Conservation (phyloP, 768 basidiomycete species). For the Mycena albidolilacea region DNA sequence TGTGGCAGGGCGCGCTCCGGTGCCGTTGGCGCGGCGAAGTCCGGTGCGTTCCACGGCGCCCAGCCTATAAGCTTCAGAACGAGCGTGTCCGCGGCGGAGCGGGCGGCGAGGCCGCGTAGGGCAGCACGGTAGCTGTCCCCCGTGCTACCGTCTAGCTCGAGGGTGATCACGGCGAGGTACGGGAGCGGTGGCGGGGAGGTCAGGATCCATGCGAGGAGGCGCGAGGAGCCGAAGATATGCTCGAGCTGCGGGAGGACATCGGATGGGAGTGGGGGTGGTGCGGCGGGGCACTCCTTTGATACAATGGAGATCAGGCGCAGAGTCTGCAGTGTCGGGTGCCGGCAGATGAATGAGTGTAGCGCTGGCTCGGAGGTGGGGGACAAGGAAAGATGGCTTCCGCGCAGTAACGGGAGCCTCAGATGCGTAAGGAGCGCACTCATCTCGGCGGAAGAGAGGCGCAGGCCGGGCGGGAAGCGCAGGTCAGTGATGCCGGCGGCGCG, state of each 20-base stretch:
- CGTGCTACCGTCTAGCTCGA: neutral
- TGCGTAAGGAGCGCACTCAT: neutral
- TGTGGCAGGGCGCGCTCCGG: neutral
- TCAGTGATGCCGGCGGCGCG: neutral
- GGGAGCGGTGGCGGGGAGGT: conserved; percentile 10
- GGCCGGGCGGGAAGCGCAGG: conserved; percentile 11
- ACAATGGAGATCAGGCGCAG: neutral
- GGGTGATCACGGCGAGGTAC: neutral
- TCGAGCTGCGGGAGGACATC: conserved; percentile 12
- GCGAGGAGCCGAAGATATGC: conserved; percentile 2
- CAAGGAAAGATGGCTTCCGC: neutral
- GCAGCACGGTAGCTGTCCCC: neutral
- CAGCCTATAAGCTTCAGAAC: neutral
- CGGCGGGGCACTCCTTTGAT: neutral
- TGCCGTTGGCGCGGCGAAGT: neutral
- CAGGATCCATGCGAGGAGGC: conserved; percentile 8
- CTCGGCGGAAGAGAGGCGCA: conserved; percentile 15
- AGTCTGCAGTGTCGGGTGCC: conserved; percentile 10
- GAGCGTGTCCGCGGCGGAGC: neutral
- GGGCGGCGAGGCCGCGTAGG: neutral
- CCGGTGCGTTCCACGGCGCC: conserved; percentile 4
- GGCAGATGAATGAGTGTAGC: conserved; percentile 12
- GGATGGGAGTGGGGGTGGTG: neutral
- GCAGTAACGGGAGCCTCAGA: conserved; percentile 12
- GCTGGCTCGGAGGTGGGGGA: neutral